A percentile compares a stretch with the other conserved stretches of the same genome.
These are phyloP conservation scores for Neurospora sp. DNA, from an alignment of 495 filamentous ascomycete genomes.

Conservation along the genomic window DNA sequence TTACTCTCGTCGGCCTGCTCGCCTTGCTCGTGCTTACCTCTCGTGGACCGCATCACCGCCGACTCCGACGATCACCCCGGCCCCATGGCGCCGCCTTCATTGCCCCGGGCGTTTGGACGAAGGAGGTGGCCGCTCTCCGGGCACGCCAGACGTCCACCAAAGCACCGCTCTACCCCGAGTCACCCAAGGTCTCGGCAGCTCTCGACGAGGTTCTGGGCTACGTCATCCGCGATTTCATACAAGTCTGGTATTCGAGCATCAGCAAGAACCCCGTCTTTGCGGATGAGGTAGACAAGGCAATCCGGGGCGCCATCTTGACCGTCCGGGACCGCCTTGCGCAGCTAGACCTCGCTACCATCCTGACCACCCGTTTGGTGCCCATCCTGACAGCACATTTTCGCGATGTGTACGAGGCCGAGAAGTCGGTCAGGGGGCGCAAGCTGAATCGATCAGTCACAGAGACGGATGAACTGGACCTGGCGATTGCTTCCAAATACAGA, in stretches of 20 bases:
- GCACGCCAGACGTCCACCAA: constrained; percentile 38
- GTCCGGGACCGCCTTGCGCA: constrained; percentile 58
- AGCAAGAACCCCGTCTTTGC: constrained; percentile 68
- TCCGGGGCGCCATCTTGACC: constrained; percentile 62
- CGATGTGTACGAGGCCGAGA: constrained; percentile 85
- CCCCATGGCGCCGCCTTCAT: constrained; percentile 52
- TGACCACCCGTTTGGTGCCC: constrained; percentile 73
- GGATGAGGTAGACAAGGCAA: constrained; percentile 71
- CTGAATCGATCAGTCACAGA: constrained; percentile 86
- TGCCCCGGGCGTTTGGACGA: constrained; percentile 51
- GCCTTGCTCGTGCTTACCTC: constrained; percentile 53
- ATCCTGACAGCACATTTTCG: constrained; percentile 84
- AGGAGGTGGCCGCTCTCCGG: constrained; percentile 53
- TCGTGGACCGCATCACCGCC: constrained; percentile 35
- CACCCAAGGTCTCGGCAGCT: constrained; percentile 66
- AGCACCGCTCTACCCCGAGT: constrained; percentile 63
- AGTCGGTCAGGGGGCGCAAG: constrained; percentile 72
- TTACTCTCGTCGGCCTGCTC: constrained; percentile 40
- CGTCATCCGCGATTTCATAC: constrained; percentile 75
- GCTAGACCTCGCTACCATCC: constrained; percentile 69
- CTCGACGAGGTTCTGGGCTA: constrained; percentile 71
- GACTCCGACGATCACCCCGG: constrained; percentile 24
- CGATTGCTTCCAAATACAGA: constrained; percentile 84
- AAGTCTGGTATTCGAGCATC: constrained; percentile 80
- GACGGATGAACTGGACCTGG: constrained; percentile 87